A percentile compares a stretch with the other conserved stretches of the same genome.
phyloP scores from a whole-genome alignment of 768 basidiomycete species.

The Tubosaeta sp. region DNA sequence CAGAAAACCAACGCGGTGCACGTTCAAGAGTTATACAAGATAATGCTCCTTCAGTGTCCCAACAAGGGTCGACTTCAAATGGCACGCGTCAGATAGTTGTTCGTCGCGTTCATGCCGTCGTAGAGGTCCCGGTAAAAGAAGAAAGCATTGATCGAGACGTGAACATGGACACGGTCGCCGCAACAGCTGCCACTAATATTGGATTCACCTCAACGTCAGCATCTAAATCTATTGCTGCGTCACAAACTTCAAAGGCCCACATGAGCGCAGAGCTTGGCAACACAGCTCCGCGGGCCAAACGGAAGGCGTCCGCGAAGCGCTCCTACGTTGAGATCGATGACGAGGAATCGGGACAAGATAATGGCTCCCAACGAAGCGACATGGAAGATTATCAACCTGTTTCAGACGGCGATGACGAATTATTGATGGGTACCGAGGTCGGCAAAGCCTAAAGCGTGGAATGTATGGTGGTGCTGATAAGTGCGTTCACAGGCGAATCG shows the following conservation, averaged over 20 bases:
- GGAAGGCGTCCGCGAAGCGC: conserved; percentile 22
- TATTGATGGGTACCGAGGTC: conserved; percentile 61
- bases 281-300: conserved; percentile 13
- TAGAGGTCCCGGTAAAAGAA: conserved; percentile 59
- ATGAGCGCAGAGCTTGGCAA: conserved; percentile 2
- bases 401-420: conserved; percentile 53
- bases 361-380: conserved; percentile 8
- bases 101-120: conserved; percentile 58
- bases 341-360: conserved; percentile 12
- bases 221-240: background rate
- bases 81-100: conserved; percentile 36
- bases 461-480: background rate
- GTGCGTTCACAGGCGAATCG: conserved; percentile 35
- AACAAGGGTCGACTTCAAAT: conserved; percentile 8
- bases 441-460: conserved; percentile 8
- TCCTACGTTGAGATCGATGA: conserved; percentile 33
- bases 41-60: background rate
- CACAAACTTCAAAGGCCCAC: conserved; percentile 12
- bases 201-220: conserved; percentile 13
- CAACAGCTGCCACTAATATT: conserved; percentile 12
- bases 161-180: background rate
- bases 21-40: conserved; percentile 19
- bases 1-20: conserved; percentile 25
- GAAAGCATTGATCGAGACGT: conserved; percentile 48
- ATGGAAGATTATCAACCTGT: conserved; percentile 12